Percentiles rank a stretch among this genome's conserved stretches.
Evolutionary conservation across 257 asterid species (phyloP).

Genomic region (Solanum acaule): DNA sequence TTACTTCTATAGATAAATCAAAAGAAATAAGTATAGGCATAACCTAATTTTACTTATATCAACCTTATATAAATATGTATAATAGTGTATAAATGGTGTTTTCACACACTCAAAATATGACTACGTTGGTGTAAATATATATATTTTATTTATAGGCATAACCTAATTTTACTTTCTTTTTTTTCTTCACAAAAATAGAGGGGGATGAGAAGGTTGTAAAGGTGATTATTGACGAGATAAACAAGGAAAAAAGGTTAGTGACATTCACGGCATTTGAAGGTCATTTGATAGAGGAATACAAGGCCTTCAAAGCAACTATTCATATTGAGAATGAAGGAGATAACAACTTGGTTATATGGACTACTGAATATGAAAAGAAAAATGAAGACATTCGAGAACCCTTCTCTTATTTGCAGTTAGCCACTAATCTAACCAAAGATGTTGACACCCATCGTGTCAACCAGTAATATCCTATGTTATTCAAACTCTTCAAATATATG

Average conservation of each 20-base stretch:
- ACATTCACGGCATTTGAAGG: slow-evolving; percentile 7
- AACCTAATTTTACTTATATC: no score
- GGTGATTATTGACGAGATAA: not conserved
- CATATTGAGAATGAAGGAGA: slow-evolving; percentile 3
- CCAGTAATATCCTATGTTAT: not conserved
- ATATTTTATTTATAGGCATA: no score
- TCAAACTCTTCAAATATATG: not conserved
- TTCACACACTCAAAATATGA: no score
- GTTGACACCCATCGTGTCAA: not conserved
- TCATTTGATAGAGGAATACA: slow-evolving; percentile 5
- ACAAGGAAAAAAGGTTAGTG: slow-evolving; percentile 1
- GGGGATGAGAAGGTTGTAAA: slow-evolving; percentile 1
- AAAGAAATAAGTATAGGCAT: no score
- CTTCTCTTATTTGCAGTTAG: not conserved
- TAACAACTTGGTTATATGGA: slow-evolving; percentile 6
- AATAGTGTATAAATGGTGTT: no score
- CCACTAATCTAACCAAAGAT: not conserved
- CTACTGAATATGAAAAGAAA: slow-evolving; percentile 1
- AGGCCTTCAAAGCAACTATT: not conserved
- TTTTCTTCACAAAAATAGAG: not conserved
- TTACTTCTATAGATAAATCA: no score
- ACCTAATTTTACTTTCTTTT: no score
- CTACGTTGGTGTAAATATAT: no score
- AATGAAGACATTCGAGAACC: not conserved
- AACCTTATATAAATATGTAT: no score